Evolutionary conservation across 208 protist genomes (phyloP), one percentile per base, ranked within the genome.

Genomic region (Chromosphaera perkinsii): DNA sequence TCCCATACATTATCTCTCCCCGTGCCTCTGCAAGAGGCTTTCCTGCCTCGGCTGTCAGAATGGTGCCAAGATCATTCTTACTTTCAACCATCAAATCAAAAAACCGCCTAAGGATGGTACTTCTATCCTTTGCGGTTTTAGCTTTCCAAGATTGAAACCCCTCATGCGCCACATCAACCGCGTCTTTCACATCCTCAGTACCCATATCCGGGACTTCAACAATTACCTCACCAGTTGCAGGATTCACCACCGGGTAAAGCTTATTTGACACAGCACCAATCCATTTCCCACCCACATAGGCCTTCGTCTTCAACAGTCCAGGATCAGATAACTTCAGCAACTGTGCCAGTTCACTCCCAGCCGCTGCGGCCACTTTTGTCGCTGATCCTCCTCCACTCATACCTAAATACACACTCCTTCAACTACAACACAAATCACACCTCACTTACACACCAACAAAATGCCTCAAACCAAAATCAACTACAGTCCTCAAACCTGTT

Each of bases 41-140:
- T 9, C 79, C 79, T 22, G 51, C 51, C 62, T 84, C 79, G 27
- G n/a, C 2, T 17, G 78, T 75, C 42, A 83, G 69, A 51, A 83
- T 51, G 12, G 20, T 20, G 0, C 75, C 75, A 1, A 83, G 71
- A 32, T 76, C 51, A 26, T 72, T 27, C 35, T 33, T 4, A 47
- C 69, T 1, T 1, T 20, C 29, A 39, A 66, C 26, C n/a, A 78
- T 47, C 33, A 71, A 60, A 20, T 51, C 45, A 51, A 62, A 59
- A 14, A 17, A 54, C 10, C 27, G 9, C 0, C 24, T 54, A 12
- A 54, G 27, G 10, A 24, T 24, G 14, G 20, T 54, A 14, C n/a
- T 31, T 54, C 49, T 54, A 27, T 24, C 9, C 56, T 61, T 31
- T 71, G 48, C 48, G 31, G 72, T 55, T 35, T 51, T 40, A 31